phyloP scores from a whole-genome alignment of 2,329 filamentous ascomycete species.

The Rasamsonia emersonii region DNA sequence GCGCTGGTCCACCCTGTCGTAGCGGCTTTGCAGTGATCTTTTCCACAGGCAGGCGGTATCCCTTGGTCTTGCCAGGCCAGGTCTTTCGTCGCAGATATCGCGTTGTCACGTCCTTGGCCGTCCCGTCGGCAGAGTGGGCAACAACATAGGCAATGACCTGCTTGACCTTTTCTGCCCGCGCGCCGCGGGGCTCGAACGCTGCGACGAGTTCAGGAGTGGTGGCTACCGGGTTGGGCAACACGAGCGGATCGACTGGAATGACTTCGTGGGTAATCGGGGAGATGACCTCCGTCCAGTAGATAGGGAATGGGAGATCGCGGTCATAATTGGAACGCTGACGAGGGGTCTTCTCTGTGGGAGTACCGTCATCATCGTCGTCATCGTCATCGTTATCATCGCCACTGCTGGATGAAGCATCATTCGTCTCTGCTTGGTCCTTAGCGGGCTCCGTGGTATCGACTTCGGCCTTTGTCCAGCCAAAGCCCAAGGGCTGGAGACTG shows the following conservation, averaged over 20 bases:
- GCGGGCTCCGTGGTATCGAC: slow-evolving; percentile 50
- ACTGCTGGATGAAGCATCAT: slow-evolving; percentile 7
- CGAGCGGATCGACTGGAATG: slow-evolving; percentile 67
- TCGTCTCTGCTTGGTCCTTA: slow-evolving; percentile 6
- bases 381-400: slow-evolving; percentile 17
- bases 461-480: slow-evolving; percentile 83
- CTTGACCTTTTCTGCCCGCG: slow-evolving; percentile 73
- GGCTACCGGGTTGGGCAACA: slow-evolving; percentile 58
- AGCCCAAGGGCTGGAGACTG: slow-evolving; percentile 77
- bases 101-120: slow-evolving; percentile 89
- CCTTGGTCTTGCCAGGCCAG: slow-evolving; percentile 84
- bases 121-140: slow-evolving; percentile 72
- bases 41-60: slow-evolving; percentile 65
- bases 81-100: slow-evolving; percentile 76
- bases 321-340: slow-evolving; percentile 46
- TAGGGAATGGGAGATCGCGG: slow-evolving; percentile 69
- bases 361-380: slow-evolving; percentile 9
- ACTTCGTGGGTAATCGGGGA: slow-evolving; percentile 74
- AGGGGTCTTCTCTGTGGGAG: slow-evolving; percentile 4
- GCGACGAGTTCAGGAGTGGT: slow-evolving; percentile 64
- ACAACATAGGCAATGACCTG: slow-evolving; percentile 88
- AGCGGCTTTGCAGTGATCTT: slow-evolving; percentile 73
- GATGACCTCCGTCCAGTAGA: slow-evolving; percentile 87
- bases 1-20: slow-evolving; percentile 46
- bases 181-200: slow-evolving; percentile 72